Percentiles rank a stretch among this genome's conserved stretches.
These are phyloP conservation scores for Coemansia sp. DNA, from an alignment of 192 early-diverging fungal species.

Conservation along the genomic window DNA sequence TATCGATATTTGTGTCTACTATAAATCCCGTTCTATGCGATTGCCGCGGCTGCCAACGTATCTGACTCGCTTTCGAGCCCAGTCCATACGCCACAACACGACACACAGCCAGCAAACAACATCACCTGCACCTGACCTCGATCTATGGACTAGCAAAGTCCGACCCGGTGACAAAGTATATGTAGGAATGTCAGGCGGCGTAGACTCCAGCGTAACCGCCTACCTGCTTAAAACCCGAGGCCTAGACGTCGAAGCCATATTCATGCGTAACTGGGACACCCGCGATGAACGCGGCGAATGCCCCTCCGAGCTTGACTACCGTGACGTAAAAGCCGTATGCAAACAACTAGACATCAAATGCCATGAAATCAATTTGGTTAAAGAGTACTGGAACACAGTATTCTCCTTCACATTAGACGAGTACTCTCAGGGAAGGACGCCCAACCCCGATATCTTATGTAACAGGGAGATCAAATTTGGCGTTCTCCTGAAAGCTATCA, in stretches of 20 bases:
- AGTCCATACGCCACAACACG: neutral
- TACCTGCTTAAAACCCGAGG: slow-evolving; percentile 69
- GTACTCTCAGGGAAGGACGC: slow-evolving; percentile 73
- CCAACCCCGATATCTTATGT: slow-evolving; percentile 93
- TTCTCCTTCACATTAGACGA: slow-evolving; percentile 82
- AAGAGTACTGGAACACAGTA: slow-evolving; percentile 91
- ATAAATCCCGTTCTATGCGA: neutral
- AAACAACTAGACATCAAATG: slow-evolving; percentile 68
- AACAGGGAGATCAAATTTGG: slow-evolving; percentile 97
- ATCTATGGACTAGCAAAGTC: slow-evolving; percentile 16
- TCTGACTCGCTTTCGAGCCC: neutral
- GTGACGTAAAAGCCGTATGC: slow-evolving; percentile 77
- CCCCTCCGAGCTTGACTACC: slow-evolving; percentile 76
- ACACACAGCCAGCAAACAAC: neutral
- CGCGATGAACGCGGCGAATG: slow-evolving; percentile 79
- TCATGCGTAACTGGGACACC: slow-evolving; percentile 97
- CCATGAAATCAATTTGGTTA: slow-evolving; percentile 71
- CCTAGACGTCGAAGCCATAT: slow-evolving; percentile 75
- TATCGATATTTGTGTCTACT: neutral
- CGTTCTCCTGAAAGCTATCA: slow-evolving; percentile 67
- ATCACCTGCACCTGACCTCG: neutral
- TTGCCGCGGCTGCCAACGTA: neutral
- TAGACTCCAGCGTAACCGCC: slow-evolving; percentile 90
- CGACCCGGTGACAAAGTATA: slow-evolving; percentile 59
- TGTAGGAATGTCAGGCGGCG: slow-evolving; percentile 92